Evolutionary conservation across 2,329 filamentous ascomycete species (phyloP).

Genomic region (Xylariaceae sp.): DNA sequence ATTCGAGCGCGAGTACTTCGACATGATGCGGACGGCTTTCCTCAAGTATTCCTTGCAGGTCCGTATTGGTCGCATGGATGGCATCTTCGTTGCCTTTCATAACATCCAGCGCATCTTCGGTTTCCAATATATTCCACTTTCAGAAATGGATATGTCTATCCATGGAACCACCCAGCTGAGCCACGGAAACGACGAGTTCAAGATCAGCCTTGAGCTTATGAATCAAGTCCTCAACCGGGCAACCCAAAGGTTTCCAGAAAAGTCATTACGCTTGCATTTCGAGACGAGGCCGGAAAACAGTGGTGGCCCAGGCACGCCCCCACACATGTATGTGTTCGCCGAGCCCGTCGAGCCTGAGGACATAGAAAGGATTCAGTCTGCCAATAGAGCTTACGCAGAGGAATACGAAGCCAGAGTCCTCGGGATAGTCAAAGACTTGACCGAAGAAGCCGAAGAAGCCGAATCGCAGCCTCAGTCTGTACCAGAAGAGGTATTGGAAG

Average conservation of each 20-base stretch:
- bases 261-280: conserved; percentile 72
- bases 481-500: conserved; percentile 18
- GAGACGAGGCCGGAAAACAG: conserved; percentile 57
- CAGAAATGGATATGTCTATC: conserved; percentile 85
- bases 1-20: conserved; percentile 90
- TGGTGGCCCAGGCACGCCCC: conserved; percentile 27
- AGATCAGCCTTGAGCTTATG: conserved; percentile 67
- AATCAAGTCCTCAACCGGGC: conserved; percentile 74
- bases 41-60: conserved; percentile 96
- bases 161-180: conserved; percentile 62
- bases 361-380: conserved; percentile 66
- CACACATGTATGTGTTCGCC: conserved; percentile 83
- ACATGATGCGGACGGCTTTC: conserved; percentile 92
- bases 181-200: conserved; percentile 80
- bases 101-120: conserved; percentile 94
- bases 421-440: conserved; percentile 33
- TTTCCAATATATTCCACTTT: conserved; percentile 84
- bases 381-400: conserved; percentile 56
- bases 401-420: conserved; percentile 60
- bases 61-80: conserved; percentile 96
- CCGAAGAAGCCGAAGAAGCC: conserved; percentile 14
- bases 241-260: conserved; percentile 64
- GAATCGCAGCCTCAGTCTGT: conserved; percentile 19
- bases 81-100: conserved; percentile 94
- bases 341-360: conserved; percentile 71